A percentile compares a stretch with the other conserved stretches of the same genome.
Conservation (phyloP, 108 stramenopile genomes). For the Nitzschia inconspicua region DNA sequence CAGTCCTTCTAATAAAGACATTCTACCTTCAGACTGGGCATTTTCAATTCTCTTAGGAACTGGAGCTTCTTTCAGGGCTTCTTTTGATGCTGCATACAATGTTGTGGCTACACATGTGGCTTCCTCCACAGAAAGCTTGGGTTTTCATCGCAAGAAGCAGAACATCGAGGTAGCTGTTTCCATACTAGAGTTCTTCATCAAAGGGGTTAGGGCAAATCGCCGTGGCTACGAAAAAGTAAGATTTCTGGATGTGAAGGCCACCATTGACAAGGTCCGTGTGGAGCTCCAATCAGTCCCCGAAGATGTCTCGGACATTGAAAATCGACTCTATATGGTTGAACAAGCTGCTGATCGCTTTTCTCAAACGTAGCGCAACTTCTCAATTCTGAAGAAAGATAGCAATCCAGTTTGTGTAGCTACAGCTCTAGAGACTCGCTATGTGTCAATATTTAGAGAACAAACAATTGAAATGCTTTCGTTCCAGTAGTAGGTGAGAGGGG, state of each 20-base stretch:
- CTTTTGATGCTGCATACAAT: conserved; percentile 25
- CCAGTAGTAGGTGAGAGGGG: too few relatives aligned
- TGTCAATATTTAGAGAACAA: too few relatives aligned
- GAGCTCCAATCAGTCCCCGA: conserved; percentile 8
- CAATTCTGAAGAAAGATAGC: too few relatives aligned
- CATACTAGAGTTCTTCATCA: conserved; percentile 2
- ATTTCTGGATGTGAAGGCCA: conserved; percentile 3
- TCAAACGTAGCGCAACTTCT: too few relatives aligned
- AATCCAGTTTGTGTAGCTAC: too few relatives aligned
- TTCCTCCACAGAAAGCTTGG: too few relatives aligned
- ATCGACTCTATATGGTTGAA: not conserved
- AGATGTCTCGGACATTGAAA: conserved; percentile 2
- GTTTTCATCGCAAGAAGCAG: too few relatives aligned
- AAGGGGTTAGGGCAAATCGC: conserved; percentile 2
- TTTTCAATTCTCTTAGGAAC: conserved; percentile 50
- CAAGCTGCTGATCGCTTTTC: not conserved
- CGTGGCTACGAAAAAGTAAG: too few relatives aligned
- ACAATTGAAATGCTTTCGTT: too few relatives aligned
- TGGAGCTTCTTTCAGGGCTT: conserved; percentile 53
- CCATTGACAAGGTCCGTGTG: conserved; percentile 7
- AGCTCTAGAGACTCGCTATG: too few relatives aligned
- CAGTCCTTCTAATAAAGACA: conserved; percentile 8
- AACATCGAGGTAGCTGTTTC: conserved; percentile 6
- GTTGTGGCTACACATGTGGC: too few relatives aligned
- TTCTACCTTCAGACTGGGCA: conserved; percentile 49